phyloP scores from a whole-genome alignment of 2,329 filamentous ascomycete species.

The Tolypocladium inflatum region DNA sequence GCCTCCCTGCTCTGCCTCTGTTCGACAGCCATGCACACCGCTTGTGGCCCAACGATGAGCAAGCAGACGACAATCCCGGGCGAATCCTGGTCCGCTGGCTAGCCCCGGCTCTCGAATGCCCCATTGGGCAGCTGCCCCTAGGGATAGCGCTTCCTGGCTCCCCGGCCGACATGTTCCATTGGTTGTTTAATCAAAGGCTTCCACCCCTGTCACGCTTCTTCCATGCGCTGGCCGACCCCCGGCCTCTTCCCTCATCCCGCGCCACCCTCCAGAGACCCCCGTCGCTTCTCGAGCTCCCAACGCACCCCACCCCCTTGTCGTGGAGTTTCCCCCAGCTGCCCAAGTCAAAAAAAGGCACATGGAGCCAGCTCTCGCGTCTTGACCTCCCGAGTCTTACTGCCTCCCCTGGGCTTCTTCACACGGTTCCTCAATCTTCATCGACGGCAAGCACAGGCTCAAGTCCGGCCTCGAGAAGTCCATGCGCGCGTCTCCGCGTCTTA shows the following conservation, averaged over 20 bases:
- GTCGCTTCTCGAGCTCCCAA: not conserved
- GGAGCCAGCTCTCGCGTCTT: not conserved
- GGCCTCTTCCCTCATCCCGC: slow-evolving; percentile 15
- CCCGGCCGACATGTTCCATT: slow-evolving; percentile 30
- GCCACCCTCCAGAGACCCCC: slow-evolving; percentile 9
- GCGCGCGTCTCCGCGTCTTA: not conserved
- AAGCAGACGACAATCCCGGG: slow-evolving; percentile 20
- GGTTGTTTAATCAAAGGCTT: slow-evolving; percentile 42
- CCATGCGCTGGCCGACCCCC: slow-evolving; percentile 35
- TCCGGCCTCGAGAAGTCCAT: not conserved
- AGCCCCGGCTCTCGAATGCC: slow-evolving; percentile 36
- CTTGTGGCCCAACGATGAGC: slow-evolving; percentile 21
- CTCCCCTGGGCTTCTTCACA: not conserved
- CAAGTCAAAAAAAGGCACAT: slow-evolving; percentile 5
- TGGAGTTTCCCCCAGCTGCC: slow-evolving; percentile 3
- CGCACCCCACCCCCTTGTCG: slow-evolving; percentile 2
- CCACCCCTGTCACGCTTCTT: slow-evolving; percentile 39
- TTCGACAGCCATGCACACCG: slow-evolving; percentile 17
- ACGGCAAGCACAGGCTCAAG: not conserved
- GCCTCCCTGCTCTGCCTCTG: not conserved
- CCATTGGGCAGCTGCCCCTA: slow-evolving; percentile 39
- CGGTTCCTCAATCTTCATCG: slow-evolving; percentile 2
- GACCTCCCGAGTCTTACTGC: not conserved
- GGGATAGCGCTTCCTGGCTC: slow-evolving; percentile 22
- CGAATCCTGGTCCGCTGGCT: slow-evolving; percentile 30